Conservation (phyloP, 345 rosid species). For the Camelina sativa region DNA sequence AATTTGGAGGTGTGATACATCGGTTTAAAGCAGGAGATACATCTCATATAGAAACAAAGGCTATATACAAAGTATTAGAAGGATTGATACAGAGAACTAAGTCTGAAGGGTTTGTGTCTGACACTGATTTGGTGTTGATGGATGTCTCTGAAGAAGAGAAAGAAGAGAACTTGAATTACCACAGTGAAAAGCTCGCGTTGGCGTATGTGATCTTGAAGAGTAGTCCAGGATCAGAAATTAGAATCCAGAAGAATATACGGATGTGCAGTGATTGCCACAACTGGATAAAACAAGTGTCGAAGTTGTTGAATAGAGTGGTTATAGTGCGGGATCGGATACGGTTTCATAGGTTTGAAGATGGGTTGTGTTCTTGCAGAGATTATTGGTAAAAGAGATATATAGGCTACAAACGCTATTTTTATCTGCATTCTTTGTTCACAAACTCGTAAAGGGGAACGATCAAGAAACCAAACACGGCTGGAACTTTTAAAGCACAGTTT, state of each 20-base stretch:
- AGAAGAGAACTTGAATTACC: conserved; percentile 69
- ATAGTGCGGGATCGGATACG: conserved; percentile 76
- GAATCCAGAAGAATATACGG: conserved; percentile 74
- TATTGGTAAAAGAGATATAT: conserved; percentile 50
- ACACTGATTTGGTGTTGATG: conserved; percentile 78
- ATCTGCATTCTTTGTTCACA: background rate
- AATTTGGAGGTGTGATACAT: conserved; percentile 65
- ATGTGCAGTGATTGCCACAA: conserved; percentile 81
- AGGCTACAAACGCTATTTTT: background rate
- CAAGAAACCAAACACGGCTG: background rate
- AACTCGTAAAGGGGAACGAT: background rate
- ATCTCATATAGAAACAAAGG: conserved; percentile 67
- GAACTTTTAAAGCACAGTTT: conserved; percentile 5
- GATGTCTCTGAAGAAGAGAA: conserved; percentile 88
- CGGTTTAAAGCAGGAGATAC: conserved; percentile 72
- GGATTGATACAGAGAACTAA: conserved; percentile 52
- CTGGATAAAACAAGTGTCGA: conserved; percentile 75
- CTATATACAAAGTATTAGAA: conserved; percentile 59
- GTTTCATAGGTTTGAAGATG: conserved; percentile 83
- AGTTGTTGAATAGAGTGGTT: conserved; percentile 61
- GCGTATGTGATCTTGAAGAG: conserved; percentile 79
- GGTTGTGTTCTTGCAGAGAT: conserved; percentile 74
- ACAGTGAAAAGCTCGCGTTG: conserved; percentile 83
- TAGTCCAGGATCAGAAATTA: conserved; percentile 66
- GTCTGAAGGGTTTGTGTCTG: conserved; percentile 66